A percentile compares a stretch with the other conserved stretches of the same genome.
These are phyloP conservation scores for Phytopythium kandeliae DNA, from an alignment of 352 stramenopile species.

Conservation along the genomic window DNA sequence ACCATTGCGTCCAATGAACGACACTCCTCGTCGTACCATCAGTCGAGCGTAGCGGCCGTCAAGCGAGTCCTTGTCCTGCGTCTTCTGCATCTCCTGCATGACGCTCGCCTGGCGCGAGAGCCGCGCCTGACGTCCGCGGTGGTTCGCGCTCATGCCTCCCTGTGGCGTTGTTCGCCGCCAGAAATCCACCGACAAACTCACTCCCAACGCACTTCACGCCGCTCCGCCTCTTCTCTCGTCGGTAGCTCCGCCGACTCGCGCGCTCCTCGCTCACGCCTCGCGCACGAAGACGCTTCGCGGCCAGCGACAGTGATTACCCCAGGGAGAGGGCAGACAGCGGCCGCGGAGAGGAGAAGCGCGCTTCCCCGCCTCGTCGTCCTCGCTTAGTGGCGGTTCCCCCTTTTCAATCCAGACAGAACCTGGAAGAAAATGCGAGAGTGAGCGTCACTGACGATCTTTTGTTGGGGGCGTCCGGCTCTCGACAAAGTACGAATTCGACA, in stretches of 20 bases:
- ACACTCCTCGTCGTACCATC: slow-evolving; percentile 28
- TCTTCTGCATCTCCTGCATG: slow-evolving; percentile 75
- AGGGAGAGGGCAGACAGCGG: neutral
- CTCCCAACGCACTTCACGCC: neutral
- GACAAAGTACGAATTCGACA: neutral
- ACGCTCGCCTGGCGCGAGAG: slow-evolving; percentile 66
- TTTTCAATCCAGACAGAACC: neutral
- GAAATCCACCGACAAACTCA: neutral
- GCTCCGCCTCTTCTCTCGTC: neutral
- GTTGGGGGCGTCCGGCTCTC: neutral
- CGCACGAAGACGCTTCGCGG: neutral
- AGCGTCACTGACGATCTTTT: neutral
- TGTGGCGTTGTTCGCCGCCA: too few species aligned
- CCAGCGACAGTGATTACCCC: neutral
- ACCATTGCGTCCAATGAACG: too few species aligned
- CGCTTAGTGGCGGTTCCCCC: neutral
- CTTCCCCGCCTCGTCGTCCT: neutral
- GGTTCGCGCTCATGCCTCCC: slow-evolving; percentile 13
- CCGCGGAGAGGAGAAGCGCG: neutral
- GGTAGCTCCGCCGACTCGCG: neutral
- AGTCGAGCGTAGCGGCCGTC: slow-evolving; percentile 68
- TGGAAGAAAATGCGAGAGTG: neutral
- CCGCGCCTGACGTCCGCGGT: slow-evolving; percentile 24
- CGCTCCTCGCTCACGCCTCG: neutral
- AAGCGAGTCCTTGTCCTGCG: slow-evolving; percentile 64